Base-by-base conservation (phyloP, 805 yeast species). In the Saturnispora zaruensis region DNA sequence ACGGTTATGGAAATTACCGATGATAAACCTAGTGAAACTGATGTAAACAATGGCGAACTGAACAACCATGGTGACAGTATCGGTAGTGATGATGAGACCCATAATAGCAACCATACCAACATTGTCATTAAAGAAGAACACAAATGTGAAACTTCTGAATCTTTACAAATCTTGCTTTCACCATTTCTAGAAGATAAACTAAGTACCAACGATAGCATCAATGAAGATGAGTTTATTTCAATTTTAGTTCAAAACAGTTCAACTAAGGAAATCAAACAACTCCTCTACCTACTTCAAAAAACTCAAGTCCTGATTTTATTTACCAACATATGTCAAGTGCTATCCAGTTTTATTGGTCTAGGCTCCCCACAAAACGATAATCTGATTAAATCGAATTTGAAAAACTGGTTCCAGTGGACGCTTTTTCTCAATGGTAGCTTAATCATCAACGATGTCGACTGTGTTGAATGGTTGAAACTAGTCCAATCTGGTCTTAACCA, bases 381-480 rank as follows among this genome's bases (percentile, higher is more conserved):
- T 24, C 13, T 30, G 5, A 41, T 48, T 16, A 38, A 37, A n/a
- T 21, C 21, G n/a, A 41, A 46, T 11, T 18, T 57, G 18, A 50
- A 48, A 40, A 51, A 67, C 73, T 91, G 97, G 96, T 71, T 90
- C 47, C 85, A 86, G 64, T 87, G 93, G 88, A 57, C 87, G 16
- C 68, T 90, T 52, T 73, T 89, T 25, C 67, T 77, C 13, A 85
- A 84, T 59, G 87, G 90, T 24, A 78, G 87, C 1, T 76, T 82
- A 55, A 69, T 83, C 18, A 72, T 77, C 13, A 70, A 74, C 32
- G 70, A 77, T 36, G 66, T 73, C 6, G 75, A 79, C 49, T 72
- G 82, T 50, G 70, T 79, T 48, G 77, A 73, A 36, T 70, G 80
- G 21, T 68, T 84, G 47, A 79, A 79, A 41, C 67, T 74, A 3